A percentile compares a stretch with the other conserved stretches of the same genome.
Conservation (phyloP, 805 yeast genomes). For the Yamadazyma nakazawae region DNA sequence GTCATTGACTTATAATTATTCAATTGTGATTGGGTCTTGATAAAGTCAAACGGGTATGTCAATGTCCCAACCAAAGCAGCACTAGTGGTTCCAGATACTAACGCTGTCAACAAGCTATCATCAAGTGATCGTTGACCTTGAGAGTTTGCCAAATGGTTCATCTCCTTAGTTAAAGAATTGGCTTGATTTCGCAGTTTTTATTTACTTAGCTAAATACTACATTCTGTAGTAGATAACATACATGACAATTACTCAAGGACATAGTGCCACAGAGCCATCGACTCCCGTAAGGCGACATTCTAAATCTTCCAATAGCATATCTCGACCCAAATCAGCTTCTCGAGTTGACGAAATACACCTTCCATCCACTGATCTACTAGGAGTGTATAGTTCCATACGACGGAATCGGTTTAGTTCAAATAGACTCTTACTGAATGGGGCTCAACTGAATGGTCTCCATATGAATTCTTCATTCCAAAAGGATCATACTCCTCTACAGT, state of each 20-base stretch:
- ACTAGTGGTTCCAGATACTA: slow-evolving; percentile 59
- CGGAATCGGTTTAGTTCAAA: not conserved
- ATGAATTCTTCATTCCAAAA: not conserved
- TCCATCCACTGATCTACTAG: slow-evolving; percentile 1
- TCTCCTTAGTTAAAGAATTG: not conserved
- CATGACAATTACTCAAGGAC: not conserved
- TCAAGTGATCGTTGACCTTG: slow-evolving; percentile 9
- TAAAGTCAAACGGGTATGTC: slow-evolving; percentile 69
- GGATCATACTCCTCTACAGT: not conserved
- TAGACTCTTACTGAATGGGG: not conserved
- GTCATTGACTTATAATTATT: slow-evolving; percentile 34
- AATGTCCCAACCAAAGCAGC: slow-evolving; percentile 60
- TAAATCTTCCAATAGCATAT: not conserved
- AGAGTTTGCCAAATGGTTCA: slow-evolving; percentile 5
- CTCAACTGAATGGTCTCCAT: not conserved
- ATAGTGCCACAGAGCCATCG: slow-evolving; percentile 18
- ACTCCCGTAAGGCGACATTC: slow-evolving; percentile 15
- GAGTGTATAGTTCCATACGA: slow-evolving; percentile 3
- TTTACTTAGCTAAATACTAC: not conserved
- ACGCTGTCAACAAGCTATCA: slow-evolving; percentile 50
- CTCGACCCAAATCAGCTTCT: slow-evolving; percentile 8
- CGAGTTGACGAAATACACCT: slow-evolving; percentile 9
- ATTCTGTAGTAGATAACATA: not conserved
- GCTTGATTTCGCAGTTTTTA: not conserved
- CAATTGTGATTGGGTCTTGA: slow-evolving; percentile 63